Base-by-base conservation (phyloP, 1,284 basidiomycete species). In the Rhizoctonia solani region DNA sequence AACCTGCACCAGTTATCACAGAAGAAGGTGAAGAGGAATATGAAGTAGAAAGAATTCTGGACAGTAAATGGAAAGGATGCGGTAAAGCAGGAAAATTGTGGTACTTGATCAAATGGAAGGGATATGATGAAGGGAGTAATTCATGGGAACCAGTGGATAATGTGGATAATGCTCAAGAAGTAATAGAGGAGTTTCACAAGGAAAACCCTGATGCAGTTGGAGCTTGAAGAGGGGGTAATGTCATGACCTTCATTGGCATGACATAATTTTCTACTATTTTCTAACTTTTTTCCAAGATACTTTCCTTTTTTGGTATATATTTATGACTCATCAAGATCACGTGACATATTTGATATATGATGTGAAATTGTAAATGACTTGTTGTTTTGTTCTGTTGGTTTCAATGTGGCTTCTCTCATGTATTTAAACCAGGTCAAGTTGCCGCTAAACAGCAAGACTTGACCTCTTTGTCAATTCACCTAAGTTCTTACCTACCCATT, bases 31-130 rank as follows among this genome's bases (percentile, higher is more conserved):
- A 34, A 14, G 71, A 61, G 16, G 44, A 49, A 23, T 61, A 72
- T 23, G 59, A 72, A 39, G 71, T 74, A 3, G 66, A 72, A 29
- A 19, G 23, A 4, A 70, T 75, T 8, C 50, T 74, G 1, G 69
- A 37, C 14, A 34, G 29, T 6, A 0, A 34, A 3, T 6, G 25
- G 5, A 49, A 21, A 25, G n/a, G 46, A 2, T 4, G 32, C 4
- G 32, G 32, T 4, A 34, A 11, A 11, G 11, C 4, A 4, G 3
- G 6, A 1, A 21, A 23, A 6, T 29, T 61, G 1, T 16, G 39
- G 19, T 61, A 61, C 34, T 34, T 34, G 4, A 32, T 61, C 2
- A 16, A 34, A 39, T 61, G 58, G 58, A 49, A 37, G 6, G 58
- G 58, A 11, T 50, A 61, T 16, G 23, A 34, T 4, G 27, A 44